Evolutionary conservation across 352 stramenopile species (phyloP).

Genomic region (Chrysophaeum taylorii): DNA sequence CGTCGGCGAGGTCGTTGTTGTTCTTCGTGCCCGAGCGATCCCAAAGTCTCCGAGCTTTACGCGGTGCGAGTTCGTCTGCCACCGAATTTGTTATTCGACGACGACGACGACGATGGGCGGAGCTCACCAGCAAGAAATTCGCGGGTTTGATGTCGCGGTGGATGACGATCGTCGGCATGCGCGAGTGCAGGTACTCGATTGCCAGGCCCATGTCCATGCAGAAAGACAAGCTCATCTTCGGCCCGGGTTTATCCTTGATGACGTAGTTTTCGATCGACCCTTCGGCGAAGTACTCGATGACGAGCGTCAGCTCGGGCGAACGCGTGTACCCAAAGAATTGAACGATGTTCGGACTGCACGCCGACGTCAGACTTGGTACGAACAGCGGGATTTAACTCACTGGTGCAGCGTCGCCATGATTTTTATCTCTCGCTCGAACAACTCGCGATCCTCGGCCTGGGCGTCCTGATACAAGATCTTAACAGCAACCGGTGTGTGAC

Average conservation of each 20-base stretch:
- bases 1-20: neutral
- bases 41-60: constrained; percentile 14
- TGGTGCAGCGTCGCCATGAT: constrained; percentile 13
- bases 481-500: neutral
- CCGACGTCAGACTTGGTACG: neutral
- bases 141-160: constrained; percentile 11
- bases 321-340: neutral
- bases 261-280: constrained; percentile 4
- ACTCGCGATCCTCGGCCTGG: neutral
- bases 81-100: neutral
- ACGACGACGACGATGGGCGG: neutral
- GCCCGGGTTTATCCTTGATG: neutral
- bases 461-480: constrained; percentile 5
- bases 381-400: neutral
- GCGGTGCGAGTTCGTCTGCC: neutral
- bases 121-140: constrained; percentile 7
- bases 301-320: neutral
- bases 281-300: constrained; percentile 12
- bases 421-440: constrained; percentile 3
- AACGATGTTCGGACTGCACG: constrained; percentile 2
- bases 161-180: constrained; percentile 1
- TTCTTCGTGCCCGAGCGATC: constrained; percentile 1
- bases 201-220: constrained; percentile 10
- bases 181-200: constrained; percentile 8
- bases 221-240: neutral